Percentiles rank a stretch among this genome's conserved stretches.
Evolutionary conservation across 306 rosid genomes (phyloP).

Genomic region (Dryas octopetala): DNA sequence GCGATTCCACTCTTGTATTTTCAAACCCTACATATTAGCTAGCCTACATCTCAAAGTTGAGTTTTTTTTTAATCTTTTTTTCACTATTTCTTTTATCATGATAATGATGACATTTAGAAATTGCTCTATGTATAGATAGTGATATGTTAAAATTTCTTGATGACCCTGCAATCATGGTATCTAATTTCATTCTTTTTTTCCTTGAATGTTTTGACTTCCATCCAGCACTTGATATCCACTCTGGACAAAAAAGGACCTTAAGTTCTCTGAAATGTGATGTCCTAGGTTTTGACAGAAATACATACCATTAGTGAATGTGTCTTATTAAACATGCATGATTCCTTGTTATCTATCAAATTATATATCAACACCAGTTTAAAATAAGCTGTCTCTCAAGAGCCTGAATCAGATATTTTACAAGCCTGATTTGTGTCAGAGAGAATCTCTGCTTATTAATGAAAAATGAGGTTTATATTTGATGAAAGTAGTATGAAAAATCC

Average conservation of each 20-base stretch:
- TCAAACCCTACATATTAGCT: background rate
- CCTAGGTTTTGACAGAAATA: background rate
- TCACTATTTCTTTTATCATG: background rate
- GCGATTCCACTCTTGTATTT: background rate
- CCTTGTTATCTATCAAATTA: background rate
- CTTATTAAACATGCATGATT: background rate
- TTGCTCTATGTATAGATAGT: background rate
- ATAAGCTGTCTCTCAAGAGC: background rate
- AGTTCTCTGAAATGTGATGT: background rate
- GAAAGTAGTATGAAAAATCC: background rate
- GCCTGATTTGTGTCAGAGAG: background rate
- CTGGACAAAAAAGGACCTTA: conserved; percentile 1
- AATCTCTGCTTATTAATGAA: background rate
- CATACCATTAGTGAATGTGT: background rate
- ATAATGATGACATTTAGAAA: background rate
- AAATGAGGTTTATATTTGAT: background rate
- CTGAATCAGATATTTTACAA: background rate
- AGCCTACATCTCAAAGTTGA: background rate
- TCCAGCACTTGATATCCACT: background rate
- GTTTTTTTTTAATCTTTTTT: background rate
- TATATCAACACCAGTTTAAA: background rate
- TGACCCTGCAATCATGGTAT: background rate
- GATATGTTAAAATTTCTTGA: background rate
- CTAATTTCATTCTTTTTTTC: background rate
- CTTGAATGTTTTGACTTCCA: conserved; percentile 1